Conservation (phyloP, 2,329 filamentous ascomycete genomes). For the Xylaria sp. region DNA sequence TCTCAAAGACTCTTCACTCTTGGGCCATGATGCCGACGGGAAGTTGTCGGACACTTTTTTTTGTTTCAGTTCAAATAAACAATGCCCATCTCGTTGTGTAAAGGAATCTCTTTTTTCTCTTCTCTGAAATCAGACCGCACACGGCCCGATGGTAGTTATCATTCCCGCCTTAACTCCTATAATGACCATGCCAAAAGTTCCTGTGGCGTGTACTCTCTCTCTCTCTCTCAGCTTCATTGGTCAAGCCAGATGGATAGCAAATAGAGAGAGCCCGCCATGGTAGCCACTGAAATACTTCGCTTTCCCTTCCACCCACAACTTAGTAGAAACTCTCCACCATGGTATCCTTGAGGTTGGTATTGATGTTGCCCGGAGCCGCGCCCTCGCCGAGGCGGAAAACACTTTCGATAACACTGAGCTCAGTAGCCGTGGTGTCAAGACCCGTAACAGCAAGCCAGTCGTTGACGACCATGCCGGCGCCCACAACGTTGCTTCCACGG, state of each 20-base stretch:
- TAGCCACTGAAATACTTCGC: not conserved
- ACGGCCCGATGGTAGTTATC: not conserved
- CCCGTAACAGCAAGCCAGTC: slow-evolving; percentile 96
- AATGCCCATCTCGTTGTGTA: not conserved
- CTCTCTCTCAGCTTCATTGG: not conserved
- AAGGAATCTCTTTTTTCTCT: not conserved
- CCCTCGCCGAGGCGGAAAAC: slow-evolving; percentile 94
- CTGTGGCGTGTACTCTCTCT: not conserved
- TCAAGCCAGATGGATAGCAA: not conserved
- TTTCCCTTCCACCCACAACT: not conserved
- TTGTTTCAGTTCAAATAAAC: not conserved
- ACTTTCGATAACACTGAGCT: slow-evolving; percentile 91
- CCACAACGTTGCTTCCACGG: slow-evolving; percentile 88
- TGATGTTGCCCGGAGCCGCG: slow-evolving; percentile 69
- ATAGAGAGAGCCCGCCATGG: not conserved
- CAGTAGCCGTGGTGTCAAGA: slow-evolving; percentile 92
- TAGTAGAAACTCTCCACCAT: slow-evolving; percentile 99
- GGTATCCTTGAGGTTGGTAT: slow-evolving; percentile 86
- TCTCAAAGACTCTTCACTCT: not conserved
- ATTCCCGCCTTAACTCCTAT: not conserved
- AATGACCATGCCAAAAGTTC: not conserved
- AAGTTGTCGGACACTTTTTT: not conserved
- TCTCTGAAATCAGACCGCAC: not conserved
- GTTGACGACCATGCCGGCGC: slow-evolving; percentile 93
- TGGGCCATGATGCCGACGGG: not conserved